Base-by-base conservation (phyloP, 148 eudicot species). In the Rhododendron vialii region DNA sequence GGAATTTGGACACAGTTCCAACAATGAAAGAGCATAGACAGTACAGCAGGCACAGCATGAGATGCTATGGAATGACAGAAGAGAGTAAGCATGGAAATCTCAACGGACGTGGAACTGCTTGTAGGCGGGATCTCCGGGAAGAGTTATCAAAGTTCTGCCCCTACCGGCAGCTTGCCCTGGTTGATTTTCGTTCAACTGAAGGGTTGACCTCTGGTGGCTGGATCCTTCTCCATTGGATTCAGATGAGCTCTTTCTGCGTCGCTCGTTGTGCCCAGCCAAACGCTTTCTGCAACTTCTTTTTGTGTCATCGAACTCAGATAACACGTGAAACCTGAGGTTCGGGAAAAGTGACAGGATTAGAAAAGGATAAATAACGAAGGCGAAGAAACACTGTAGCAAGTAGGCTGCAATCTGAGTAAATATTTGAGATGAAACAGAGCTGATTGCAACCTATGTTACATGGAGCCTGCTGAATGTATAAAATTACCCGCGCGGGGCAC, bases 221-320 rank as follows among this genome's bases (percentile, higher is more conserved):
- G 82, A 78, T 47, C 59, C 82, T 47, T 78, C 82, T 47, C 82
- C 82, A 26, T n/a, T 48, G 82, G 82, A 78, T 47, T 78, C 82
- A 78, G 82, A 47, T n/a, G 82, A 78, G 82, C 36, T 43, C 82
- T 78, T 78, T 6, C 82, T 45, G 57, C 82, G 82, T 1, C 82
- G 82, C 35, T 78, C 82, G 1, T 78, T 78, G 59, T 78, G 82
- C 36, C 82, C 82, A 4, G 82, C 82, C 82, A 78, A n/a, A 78
- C 82, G 82, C 57, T 12, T 78, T 24, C 82, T 30, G 82, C 82
- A 78, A 26, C 82, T 78, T 78, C 82, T 78, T 78, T 78, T 78
- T 78, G 82, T 47, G 18, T 78, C 57, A 10, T 78, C 82, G 7
- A 78, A 78, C 35, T 78, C 82, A n/a, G 57, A 47, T 47, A 78